Evolutionary conservation across 345 rosid genomes (phyloP).

Genomic region (Eucalyptus regnans): DNA sequence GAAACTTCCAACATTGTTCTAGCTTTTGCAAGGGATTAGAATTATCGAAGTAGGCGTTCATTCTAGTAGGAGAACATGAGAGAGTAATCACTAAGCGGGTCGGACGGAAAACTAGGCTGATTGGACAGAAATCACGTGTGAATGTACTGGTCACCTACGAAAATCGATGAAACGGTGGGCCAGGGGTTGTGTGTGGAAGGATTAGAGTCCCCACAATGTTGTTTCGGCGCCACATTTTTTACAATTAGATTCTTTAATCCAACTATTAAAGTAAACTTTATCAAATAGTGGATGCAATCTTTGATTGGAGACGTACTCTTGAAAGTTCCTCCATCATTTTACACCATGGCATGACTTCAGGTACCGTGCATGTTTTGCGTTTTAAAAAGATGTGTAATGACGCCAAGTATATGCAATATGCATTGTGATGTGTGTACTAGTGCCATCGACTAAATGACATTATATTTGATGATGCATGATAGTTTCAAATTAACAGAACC

Average conservation of each 20-base stretch:
- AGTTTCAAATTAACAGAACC: not conserved
- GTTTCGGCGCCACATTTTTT: not conserved
- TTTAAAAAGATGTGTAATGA: not conserved
- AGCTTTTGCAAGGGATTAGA: not conserved
- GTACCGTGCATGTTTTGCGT: not conserved
- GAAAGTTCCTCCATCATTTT: not conserved
- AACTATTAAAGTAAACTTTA: too few species aligned
- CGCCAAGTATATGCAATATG: not conserved
- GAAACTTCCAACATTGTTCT: not conserved
- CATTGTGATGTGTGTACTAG: not conserved
- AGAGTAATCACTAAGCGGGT: not conserved
- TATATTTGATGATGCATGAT: not conserved
- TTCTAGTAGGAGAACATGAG: not conserved
- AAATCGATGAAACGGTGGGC: not conserved
- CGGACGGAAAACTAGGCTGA: not conserved
- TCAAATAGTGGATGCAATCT: too few species aligned
- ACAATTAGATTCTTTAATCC: not conserved
- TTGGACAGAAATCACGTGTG: not conserved
- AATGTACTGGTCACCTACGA: not conserved
- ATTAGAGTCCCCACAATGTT: not conserved
- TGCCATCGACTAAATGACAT: not conserved
- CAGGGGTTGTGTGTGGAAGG: not conserved
- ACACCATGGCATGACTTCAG: not conserved
- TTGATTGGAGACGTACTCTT: not conserved
- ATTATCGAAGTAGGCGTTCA: not conserved